These are phyloP conservation scores for Nicotiana rustica DNA, from an alignment of 305 asterid genomes.

Conservation along the genomic window DNA sequence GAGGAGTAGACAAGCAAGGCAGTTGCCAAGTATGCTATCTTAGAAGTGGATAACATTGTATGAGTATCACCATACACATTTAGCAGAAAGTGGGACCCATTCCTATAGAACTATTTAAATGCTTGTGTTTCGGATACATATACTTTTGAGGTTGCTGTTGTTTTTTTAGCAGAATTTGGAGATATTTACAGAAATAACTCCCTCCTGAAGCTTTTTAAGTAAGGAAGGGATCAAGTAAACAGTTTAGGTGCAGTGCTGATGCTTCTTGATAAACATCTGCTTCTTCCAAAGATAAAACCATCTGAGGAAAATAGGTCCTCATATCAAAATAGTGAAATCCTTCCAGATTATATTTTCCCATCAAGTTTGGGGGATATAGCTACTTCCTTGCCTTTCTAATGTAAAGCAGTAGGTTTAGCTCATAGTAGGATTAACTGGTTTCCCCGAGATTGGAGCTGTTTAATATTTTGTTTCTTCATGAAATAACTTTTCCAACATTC, in stretches of 20 bases:
- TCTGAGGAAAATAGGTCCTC: constrained; percentile 5
- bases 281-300: constrained; percentile 16
- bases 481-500: constrained; percentile 5
- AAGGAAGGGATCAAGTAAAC: constrained; percentile 14
- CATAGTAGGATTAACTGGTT: neutral
- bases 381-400: constrained; percentile 6
- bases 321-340: constrained; percentile 1
- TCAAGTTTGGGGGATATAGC: constrained; percentile 8
- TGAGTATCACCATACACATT: constrained; percentile 2
- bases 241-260: constrained; percentile 15
- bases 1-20: constrained; percentile 8
- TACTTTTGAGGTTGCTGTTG: neutral
- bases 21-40: constrained; percentile 10
- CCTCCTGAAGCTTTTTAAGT: neutral
- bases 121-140: neutral
- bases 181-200: neutral
- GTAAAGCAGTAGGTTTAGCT: too few species aligned
- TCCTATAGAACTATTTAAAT: neutral
- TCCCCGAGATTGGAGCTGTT: constrained; percentile 14
- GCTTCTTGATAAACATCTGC: constrained; percentile 15
- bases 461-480: neutral
- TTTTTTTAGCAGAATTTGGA: constrained; percentile 1
- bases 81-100: constrained; percentile 25
- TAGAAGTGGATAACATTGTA: neutral
- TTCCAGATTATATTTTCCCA: constrained; percentile 19